phyloP scores from a whole-genome alignment of 2,329 filamentous ascomycete genomes.

The Sclerotinia borealis region DNA sequence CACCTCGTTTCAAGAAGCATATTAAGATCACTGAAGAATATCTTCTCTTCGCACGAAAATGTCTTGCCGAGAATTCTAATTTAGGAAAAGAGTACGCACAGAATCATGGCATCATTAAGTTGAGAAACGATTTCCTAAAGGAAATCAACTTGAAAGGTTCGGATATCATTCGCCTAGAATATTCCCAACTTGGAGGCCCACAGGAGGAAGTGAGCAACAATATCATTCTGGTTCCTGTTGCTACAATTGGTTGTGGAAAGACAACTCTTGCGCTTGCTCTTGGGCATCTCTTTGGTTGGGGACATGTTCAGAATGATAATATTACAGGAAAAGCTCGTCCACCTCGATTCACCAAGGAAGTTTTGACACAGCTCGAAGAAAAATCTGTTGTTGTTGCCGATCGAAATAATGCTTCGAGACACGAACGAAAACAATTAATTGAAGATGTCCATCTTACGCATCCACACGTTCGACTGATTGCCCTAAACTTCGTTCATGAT shows the following conservation, averaged over 20 bases:
- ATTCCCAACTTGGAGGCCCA: slow-evolving; percentile 43
- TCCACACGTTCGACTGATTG: slow-evolving; percentile 65
- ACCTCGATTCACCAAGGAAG: slow-evolving; percentile 66
- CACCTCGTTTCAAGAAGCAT: slow-evolving; percentile 80
- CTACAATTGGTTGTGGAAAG: slow-evolving; percentile 94
- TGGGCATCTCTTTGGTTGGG: slow-evolving; percentile 79
- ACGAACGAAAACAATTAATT: slow-evolving; percentile 84
- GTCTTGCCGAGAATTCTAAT: slow-evolving; percentile 61
- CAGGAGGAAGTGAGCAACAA: slow-evolving; percentile 55
- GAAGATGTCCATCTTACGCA: slow-evolving; percentile 64
- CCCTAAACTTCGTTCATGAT: slow-evolving; percentile 82
- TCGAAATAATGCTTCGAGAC: slow-evolving; percentile 85
- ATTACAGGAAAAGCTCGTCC: slow-evolving; percentile 75
- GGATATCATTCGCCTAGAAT: slow-evolving; percentile 76
- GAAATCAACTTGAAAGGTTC: slow-evolving; percentile 80
- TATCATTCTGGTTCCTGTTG: slow-evolving; percentile 81
- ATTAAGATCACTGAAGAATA: slow-evolving; percentile 87
- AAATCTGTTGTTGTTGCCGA: slow-evolving; percentile 79
- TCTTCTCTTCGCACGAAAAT: slow-evolving; percentile 69
- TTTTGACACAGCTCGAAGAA: slow-evolving; percentile 58
- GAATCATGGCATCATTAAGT: slow-evolving; percentile 91
- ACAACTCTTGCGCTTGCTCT: slow-evolving; percentile 84
- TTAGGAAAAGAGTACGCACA: slow-evolving; percentile 67
- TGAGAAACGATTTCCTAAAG: slow-evolving; percentile 81
- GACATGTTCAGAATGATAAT: slow-evolving; percentile 94